These are phyloP conservation scores for Cyclospora cayetanensis DNA, from an alignment of 169 alveolate species.

Conservation along the genomic window DNA sequence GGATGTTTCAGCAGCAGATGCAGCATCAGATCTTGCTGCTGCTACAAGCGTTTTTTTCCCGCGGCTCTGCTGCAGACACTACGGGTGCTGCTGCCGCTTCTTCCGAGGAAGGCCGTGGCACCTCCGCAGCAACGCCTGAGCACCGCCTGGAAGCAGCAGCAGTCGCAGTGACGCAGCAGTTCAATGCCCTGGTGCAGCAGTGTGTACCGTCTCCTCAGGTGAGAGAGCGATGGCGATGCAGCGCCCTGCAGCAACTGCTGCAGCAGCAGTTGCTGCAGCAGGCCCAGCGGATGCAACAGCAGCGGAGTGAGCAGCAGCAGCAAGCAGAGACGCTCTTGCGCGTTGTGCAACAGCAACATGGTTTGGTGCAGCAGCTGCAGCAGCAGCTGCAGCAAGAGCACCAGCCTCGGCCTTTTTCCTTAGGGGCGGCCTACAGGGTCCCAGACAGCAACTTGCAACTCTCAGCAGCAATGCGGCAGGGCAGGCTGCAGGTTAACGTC, in stretches of 20 bases:
- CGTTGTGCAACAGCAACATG: slow-evolving; percentile 63
- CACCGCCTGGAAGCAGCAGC: not conserved
- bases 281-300: not conserved
- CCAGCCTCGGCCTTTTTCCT: slow-evolving; percentile 30
- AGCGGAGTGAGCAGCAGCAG: slow-evolving; percentile 21
- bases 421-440: slow-evolving; percentile 65
- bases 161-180: not conserved
- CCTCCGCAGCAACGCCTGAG: not conserved
- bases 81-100: not conserved
- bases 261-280: slow-evolving; percentile 42
- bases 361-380: slow-evolving; percentile 50
- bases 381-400: slow-evolving; percentile 65
- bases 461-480: slow-evolving; percentile 58
- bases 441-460: slow-evolving; percentile 61
- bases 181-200: slow-evolving; percentile 3
- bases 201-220: not conserved
- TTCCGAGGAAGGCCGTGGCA: not conserved
- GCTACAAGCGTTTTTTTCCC: not conserved
- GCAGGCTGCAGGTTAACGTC: slow-evolving; percentile 38
- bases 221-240: slow-evolving; percentile 27
- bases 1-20: slow-evolving; percentile 52
- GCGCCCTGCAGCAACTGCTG: slow-evolving; percentile 26
- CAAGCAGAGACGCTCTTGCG: slow-evolving; percentile 48
- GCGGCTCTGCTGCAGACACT: not conserved
- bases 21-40: not conserved